Percentiles rank a stretch among this genome's conserved stretches.
These are phyloP conservation scores for Diatrype stigma DNA, from an alignment of 2,329 filamentous ascomycete genomes.

Conservation along the genomic window DNA sequence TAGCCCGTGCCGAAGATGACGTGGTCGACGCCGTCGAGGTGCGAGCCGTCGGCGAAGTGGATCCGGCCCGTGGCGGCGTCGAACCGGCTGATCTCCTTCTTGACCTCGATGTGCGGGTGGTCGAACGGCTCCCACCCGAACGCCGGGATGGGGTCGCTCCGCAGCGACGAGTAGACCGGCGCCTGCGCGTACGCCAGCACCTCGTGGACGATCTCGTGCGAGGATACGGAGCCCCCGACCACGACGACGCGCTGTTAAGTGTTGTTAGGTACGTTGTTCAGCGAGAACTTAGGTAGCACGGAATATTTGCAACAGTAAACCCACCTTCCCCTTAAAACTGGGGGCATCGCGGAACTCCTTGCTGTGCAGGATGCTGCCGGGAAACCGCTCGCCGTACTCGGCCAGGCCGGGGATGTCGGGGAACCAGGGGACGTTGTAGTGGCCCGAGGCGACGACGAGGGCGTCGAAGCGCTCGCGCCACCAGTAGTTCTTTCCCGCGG, in stretches of 20 bases:
- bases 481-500: constrained; percentile 33
- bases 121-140: constrained; percentile 55
- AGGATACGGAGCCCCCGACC: constrained; percentile 55
- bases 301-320: background rate
- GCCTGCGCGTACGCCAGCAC: constrained; percentile 40
- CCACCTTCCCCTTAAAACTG: constrained; percentile 27
- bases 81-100: constrained; percentile 41
- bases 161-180: constrained; percentile 45
- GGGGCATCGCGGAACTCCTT: constrained; percentile 58
- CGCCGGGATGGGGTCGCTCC: constrained; percentile 43
- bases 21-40: constrained; percentile 45
- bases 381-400: constrained; percentile 50
- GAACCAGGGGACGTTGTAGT: constrained; percentile 59
- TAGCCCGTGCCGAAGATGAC: constrained; percentile 60
- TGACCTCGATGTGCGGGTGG: constrained; percentile 43
- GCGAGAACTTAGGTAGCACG: background rate
- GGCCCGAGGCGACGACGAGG: constrained; percentile 60
- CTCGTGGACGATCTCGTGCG: constrained; percentile 52
- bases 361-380: constrained; percentile 55
- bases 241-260: constrained; percentile 47
- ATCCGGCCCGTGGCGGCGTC: constrained; percentile 33
- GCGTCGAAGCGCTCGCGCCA: constrained; percentile 52
- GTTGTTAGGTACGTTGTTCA: constrained; percentile 3
- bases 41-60: constrained; percentile 48
- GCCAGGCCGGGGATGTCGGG: constrained; percentile 55